Conservation (phyloP, 129 eudicot genomes). For the Artemisia argyi region DNA sequence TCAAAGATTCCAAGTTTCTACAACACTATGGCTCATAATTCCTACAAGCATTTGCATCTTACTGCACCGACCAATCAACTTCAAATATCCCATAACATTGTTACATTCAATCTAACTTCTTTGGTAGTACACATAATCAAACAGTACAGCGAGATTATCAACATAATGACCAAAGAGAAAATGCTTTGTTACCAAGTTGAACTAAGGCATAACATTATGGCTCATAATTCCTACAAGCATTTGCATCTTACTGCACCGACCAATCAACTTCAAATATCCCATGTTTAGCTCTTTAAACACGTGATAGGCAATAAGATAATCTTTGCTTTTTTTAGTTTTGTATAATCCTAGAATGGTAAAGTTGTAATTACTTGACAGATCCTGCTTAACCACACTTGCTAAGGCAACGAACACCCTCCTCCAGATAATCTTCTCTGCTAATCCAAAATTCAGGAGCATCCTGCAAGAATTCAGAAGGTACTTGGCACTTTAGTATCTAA, state of each 20-base stretch:
- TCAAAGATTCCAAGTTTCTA: conserved; percentile 9
- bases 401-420: conserved; percentile 86
- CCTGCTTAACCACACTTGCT: conserved; percentile 82
- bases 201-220: background rate
- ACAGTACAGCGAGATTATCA: background rate
- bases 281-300: background rate
- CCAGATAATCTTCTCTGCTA: conserved; percentile 87
- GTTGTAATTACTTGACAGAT: conserved; percentile 18
- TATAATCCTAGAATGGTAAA: too few species aligned
- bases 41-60: too few species aligned
- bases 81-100: too few species aligned
- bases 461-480: conserved; percentile 38
- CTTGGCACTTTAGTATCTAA: conserved; percentile 13
- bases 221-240: conserved; percentile 13
- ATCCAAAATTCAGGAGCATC: conserved; percentile 99
- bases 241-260: background rate
- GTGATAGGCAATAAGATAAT: background rate
- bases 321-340: conserved; percentile 12
- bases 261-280: background rate
- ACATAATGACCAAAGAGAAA: background rate
- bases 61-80: too few species aligned
- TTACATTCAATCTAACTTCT: background rate
- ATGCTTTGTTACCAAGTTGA: background rate
- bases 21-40: too few species aligned
- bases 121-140: background rate